Evolutionary conservation across 1,284 basidiomycete species (phyloP).

Genomic region (Anthracocystis panici-leucophaei): DNA sequence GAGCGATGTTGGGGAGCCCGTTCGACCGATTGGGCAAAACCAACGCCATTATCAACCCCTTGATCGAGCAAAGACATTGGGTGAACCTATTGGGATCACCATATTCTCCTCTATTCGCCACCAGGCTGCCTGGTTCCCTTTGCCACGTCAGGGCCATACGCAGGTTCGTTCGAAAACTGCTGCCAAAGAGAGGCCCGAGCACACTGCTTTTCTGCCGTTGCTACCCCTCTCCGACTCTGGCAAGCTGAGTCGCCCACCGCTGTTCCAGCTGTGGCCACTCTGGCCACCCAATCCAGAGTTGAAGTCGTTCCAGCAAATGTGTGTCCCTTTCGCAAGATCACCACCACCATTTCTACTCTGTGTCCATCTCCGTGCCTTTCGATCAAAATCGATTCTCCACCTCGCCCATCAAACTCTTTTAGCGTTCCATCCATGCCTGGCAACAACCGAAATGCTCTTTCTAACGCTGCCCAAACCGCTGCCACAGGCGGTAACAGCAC

Average conservation of each 20-base stretch:
- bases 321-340: not conserved
- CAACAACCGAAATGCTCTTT: not conserved
- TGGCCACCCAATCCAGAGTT: not conserved
- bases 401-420: not conserved
- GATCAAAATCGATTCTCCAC: not conserved
- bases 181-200: not conserved
- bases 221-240: not conserved
- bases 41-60: not conserved
- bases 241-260: not conserved
- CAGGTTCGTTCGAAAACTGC: not conserved
- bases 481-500: not conserved
- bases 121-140: not conserved
- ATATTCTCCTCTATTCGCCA: too few species aligned
- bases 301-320: not conserved
- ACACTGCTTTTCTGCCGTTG: not conserved
- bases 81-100: too few species aligned
- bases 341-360: not conserved
- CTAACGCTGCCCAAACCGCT: not conserved
- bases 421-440: not conserved
- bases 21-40: not conserved
- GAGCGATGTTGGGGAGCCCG: conserved; percentile 10
- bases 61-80: not conserved
- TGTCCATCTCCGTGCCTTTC: not conserved
- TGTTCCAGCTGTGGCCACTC: not conserved
- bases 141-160: not conserved